Percentiles rank a stretch among this genome's conserved stretches.
phyloP scores from a whole-genome alignment of 2,329 filamentous ascomycete species.

The Pestalotiopsis sp. region DNA sequence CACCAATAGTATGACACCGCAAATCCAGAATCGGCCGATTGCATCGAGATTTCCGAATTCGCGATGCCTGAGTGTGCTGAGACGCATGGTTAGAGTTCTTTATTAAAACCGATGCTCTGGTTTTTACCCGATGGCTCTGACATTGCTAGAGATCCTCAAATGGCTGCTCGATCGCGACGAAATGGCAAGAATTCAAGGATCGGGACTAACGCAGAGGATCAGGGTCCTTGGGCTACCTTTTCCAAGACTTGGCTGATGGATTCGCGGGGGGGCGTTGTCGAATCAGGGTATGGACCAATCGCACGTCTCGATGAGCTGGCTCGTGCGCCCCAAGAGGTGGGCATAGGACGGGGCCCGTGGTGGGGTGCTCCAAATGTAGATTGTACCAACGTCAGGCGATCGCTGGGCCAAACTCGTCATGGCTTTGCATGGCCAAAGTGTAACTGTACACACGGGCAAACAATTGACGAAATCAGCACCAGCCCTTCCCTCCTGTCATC shows the following conservation, averaged over 20 bases:
- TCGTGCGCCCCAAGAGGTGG: background rate
- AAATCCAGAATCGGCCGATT: constrained; percentile 12
- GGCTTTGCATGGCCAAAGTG: background rate
- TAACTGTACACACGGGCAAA: background rate
- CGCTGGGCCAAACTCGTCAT: background rate
- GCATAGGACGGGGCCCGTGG: background rate
- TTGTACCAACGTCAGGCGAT: background rate
- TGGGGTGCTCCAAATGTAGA: background rate
- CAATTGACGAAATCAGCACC: background rate
- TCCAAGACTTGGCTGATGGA: background rate
- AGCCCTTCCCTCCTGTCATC: background rate
- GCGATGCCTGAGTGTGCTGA: constrained; percentile 1
- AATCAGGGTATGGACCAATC: too few species aligned
- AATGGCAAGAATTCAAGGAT: background rate
- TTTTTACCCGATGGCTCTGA: background rate
- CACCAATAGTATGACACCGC: background rate
- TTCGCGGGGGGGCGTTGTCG: background rate
- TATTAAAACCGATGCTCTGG: background rate
- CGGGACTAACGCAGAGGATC: background rate
- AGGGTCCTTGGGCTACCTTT: background rate
- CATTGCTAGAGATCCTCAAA: background rate
- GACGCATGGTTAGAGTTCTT: background rate
- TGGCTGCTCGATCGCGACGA: background rate
- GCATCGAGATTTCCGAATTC: constrained; percentile 12
- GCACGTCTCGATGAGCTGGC: too few species aligned